Base-by-base conservation (phyloP, 225 moss, liverwort and hornwort species). In the Thuidium tamariscinum region DNA sequence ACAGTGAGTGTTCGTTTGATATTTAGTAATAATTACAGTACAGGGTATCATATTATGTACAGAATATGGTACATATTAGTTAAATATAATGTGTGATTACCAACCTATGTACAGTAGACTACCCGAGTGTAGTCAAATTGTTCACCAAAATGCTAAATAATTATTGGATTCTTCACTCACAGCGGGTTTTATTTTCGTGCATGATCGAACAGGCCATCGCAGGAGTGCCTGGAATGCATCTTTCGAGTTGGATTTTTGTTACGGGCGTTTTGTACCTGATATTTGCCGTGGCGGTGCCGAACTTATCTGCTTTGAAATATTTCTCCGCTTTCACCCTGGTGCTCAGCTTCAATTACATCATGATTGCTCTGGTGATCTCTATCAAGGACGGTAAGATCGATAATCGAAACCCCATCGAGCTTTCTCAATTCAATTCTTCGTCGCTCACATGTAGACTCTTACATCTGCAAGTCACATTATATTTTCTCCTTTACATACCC, bases 301-400 rank as follows among this genome's bases (percentile, higher is more conserved):
- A 84, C 76, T 81, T 94, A 30, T 93, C 93, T 11, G 64, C 91
- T 21, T 23, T 93, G 25, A 86, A 84, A 54, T 46, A 91, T 25
- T 89, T 92, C 79, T 91, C 94, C 4, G 61, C 62, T 3, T 87
- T 89, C 11, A 80, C 91, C 27, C 89, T 92, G 9, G 22, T 76
- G 17, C n/a, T 92, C 7, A 89, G 90, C 63, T 74, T 61, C 57
- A 86, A 84, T 26, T 94, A 89, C 82, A 88, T 75, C 7, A 30
- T 74, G 25, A 84, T 91, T 21, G 65, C 90, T 11, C n/a, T 93
- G 41, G 79, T 86, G 56, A 80, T 92, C 68, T 87, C 91, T 63
- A 46, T 93, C 32, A 88, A 89, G 61, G 92, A 94, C 73, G 93
- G 92, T 94, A 89, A 70, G 84, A 68, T 51, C 25, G 23, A 64